These are phyloP conservation scores for Actinidia chinensis DNA, from an alignment of 179 eudicot genomes.

Conservation along the genomic window DNA sequence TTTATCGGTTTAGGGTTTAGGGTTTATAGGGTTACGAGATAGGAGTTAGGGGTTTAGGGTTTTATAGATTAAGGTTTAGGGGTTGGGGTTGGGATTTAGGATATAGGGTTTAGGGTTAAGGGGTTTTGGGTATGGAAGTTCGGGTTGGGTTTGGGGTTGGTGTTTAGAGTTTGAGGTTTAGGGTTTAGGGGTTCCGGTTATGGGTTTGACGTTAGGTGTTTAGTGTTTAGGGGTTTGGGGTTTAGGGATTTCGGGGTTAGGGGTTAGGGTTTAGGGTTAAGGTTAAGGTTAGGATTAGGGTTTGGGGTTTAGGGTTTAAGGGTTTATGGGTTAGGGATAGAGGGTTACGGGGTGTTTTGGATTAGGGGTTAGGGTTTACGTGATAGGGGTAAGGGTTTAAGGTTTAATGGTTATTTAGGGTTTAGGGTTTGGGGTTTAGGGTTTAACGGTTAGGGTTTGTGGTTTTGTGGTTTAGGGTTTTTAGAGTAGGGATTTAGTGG, in stretches of 20 bases:
- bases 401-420: constrained; percentile 16
- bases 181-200: constrained; percentile 14
- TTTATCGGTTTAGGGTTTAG: no score
- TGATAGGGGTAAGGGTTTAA: constrained; percentile 19
- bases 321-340: neutral
- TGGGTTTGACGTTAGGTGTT: no score
- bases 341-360: constrained; percentile 8
- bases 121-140: constrained; percentile 3
- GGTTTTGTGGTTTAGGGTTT: constrained; percentile 20
- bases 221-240: no score
- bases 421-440: constrained; percentile 26
- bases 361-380: constrained; percentile 16
- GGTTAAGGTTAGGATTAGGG: neutral
- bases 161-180: constrained; percentile 15
- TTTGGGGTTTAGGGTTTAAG: neutral
- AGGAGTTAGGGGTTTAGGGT: no score
- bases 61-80: constrained; percentile 11
- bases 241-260: constrained; percentile 11
- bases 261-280: neutral
- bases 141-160: neutral
- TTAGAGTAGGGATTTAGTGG: constrained; percentile 11
- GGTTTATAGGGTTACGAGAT: no score
- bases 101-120: neutral
- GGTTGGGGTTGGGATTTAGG: constrained; percentile 17
- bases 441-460: constrained; percentile 18